Percentiles rank a stretch among this genome's conserved stretches.
Evolutionary conservation across 1,284 basidiomycete genomes (phyloP).

Genomic region (Anthracocystis panici-leucophaei): DNA sequence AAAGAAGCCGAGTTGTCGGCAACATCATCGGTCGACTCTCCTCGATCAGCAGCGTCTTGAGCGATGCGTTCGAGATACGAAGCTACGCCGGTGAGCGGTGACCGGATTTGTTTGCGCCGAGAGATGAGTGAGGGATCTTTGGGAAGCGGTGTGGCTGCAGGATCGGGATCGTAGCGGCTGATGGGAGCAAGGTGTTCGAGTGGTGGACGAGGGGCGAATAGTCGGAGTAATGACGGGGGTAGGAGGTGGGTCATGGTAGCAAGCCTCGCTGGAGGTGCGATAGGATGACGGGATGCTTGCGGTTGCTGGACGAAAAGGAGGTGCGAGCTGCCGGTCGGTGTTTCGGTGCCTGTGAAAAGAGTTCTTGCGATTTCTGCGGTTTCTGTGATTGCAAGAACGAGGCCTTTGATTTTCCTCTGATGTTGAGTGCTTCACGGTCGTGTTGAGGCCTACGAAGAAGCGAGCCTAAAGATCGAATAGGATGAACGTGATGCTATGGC

Average conservation of each 20-base stretch:
- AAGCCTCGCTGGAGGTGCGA: neutral
- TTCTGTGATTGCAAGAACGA: no score
- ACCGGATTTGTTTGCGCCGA: slow-evolving; percentile 27
- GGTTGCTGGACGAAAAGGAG: no score
- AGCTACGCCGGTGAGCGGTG: slow-evolving; percentile 60
- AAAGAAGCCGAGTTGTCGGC: slow-evolving; percentile 33
- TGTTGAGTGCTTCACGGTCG: neutral
- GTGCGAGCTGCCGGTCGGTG: no score
- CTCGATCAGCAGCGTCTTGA: slow-evolving; percentile 60
- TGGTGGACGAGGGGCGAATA: slow-evolving; percentile 64
- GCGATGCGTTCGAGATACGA: slow-evolving; percentile 58
- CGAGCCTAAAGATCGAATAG: neutral
- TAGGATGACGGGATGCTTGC: no score
- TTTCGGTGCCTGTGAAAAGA: no score
- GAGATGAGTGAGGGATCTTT: slow-evolving; percentile 28
- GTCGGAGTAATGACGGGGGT: slow-evolving; percentile 64
- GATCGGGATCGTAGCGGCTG: slow-evolving; percentile 47
- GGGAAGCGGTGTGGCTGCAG: slow-evolving; percentile 32
- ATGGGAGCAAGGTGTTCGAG: slow-evolving; percentile 54
- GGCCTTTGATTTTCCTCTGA: neutral
- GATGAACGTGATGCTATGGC: neutral
- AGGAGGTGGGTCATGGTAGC: slow-evolving; percentile 65
- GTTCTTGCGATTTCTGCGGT: no score
- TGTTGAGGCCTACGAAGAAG: neutral
- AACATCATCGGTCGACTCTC: slow-evolving; percentile 60